A percentile compares a stretch with the other conserved stretches of the same genome.
Conservation (phyloP, 2,329 filamentous ascomycete species). For the Xylaria sp. region DNA sequence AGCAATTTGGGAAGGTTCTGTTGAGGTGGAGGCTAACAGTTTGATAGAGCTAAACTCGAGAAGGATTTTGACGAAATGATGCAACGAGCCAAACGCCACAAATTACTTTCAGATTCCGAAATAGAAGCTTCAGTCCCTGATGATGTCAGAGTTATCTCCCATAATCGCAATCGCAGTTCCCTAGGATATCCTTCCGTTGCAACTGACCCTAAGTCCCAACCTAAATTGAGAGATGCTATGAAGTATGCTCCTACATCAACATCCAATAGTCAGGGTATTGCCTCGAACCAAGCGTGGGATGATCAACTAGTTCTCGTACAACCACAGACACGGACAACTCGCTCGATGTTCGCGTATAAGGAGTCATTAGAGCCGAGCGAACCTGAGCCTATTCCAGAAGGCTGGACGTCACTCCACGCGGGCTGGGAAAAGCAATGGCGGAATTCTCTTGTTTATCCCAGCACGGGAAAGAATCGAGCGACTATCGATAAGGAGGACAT, state of each 20-base stretch:
- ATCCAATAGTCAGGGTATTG: constrained; percentile 9
- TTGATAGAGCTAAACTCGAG: constrained; percentile 36
- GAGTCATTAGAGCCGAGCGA: constrained; percentile 31
- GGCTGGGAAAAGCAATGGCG: constrained; percentile 65
- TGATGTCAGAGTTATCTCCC: constrained; percentile 43
- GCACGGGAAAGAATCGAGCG: constrained; percentile 67
- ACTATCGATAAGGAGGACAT: constrained; percentile 79
- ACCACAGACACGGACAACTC: constrained; percentile 38
- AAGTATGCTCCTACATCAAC: constrained; percentile 9
- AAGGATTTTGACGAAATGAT: constrained; percentile 32
- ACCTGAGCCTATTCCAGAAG: constrained; percentile 39
- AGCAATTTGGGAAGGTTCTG: not conserved
- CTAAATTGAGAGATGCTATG: constrained; percentile 43
- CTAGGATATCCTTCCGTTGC: not conserved
- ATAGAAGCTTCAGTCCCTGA: constrained; percentile 22
- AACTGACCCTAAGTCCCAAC: constrained; percentile 2
- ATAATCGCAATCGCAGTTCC: constrained; percentile 33
- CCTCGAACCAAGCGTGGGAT: constrained; percentile 21
- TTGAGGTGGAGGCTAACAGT: constrained; percentile 21
- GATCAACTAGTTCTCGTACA: constrained; percentile 7
- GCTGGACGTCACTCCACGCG: constrained; percentile 63
- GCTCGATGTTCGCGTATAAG: constrained; percentile 35
- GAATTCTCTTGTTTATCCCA: constrained; percentile 70
- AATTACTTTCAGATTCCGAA: constrained; percentile 26
- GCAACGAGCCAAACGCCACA: constrained; percentile 20